Evolutionary conservation across 2,329 filamentous ascomycete genomes (phyloP), one percentile per base, ranked within the genome.

Genomic region (Neofusicoccum cordaticola): DNA sequence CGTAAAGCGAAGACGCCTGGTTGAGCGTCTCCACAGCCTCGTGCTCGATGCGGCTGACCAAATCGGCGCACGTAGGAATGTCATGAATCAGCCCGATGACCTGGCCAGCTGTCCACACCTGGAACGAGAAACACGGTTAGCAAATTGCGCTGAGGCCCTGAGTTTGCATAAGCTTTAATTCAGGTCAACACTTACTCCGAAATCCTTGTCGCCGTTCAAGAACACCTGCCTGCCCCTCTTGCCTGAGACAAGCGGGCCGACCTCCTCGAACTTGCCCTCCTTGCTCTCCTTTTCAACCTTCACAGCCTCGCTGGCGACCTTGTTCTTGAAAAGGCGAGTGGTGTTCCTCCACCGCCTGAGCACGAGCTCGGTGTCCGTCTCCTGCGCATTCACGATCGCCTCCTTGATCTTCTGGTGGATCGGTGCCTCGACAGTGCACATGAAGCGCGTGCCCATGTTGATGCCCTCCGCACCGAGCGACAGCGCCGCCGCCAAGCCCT

Each of bases 401-500:
- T 96, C 85, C 85, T 99, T 99, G 82, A 99, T 92, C 70, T 96
- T 96, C 56, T 87, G 77, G 80, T 99, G 95, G 68, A 99, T 91
- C 0, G 95, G 95, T 15, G 93, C 89, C 79, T 98, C 95, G 50
- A 94, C 84, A 0, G 95, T 98, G 81, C 90, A 94, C 91, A 99
- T 96, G 82, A 98, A 99, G 47, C 95, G 85, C 9, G 95, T 99
- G 65, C 95, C 95, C 95, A 99, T 99, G 81, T 99, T 99, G 80
- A 98, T 89, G 68, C 95, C 95, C 76, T 92, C 91, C 0, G 95
- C 95, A 41, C 95, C 95, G 12, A 99, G 85, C 45, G 90, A 89
- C 70, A 99, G 82, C 7, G 95, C 95, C 2, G 94, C 95, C 0
- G 95, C 95, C 19, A 99, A 85, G 3, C 95, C 95, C 72, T 96